phyloP scores from a whole-genome alignment of 257 asterid genomes.

The Sherardia arvensis region DNA sequence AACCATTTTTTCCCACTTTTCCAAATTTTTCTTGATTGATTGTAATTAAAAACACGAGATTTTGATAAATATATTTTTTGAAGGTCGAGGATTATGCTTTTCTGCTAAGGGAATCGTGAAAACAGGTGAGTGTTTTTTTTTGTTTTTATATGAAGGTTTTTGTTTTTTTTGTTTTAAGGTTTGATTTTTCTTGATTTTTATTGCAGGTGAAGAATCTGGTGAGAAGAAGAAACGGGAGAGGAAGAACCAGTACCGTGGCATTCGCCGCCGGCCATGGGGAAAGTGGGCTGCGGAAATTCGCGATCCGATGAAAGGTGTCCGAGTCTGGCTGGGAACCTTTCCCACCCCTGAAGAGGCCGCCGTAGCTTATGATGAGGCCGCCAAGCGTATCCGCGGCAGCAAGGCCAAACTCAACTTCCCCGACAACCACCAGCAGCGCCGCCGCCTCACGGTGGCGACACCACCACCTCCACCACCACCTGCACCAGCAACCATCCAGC shows the following conservation, averaged over 20 bases:
- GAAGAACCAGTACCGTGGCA: constrained; percentile 67
- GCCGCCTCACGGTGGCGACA: neutral
- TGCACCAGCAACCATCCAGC: neutral
- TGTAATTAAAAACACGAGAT: too few relatives aligned
- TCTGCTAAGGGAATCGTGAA: neutral
- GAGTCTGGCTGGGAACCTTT: constrained; percentile 87
- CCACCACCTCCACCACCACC: constrained; percentile 7
- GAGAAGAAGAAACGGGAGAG: constrained; percentile 13
- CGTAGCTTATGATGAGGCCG: constrained; percentile 67
- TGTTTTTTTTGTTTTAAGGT: too few relatives aligned
- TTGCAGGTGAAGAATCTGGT: neutral
- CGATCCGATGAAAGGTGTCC: constrained; percentile 55
- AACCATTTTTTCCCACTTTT: too few relatives aligned
- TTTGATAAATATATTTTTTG: too few relatives aligned
- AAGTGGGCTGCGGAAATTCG: constrained; percentile 96
- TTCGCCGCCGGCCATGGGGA: constrained; percentile 88
- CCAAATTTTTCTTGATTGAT: too few relatives aligned
- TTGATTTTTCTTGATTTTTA: neutral
- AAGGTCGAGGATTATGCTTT: too few relatives aligned
- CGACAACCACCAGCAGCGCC: constrained; percentile 16
- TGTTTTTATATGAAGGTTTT: too few relatives aligned
- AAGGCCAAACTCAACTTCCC: constrained; percentile 85
- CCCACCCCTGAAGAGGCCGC: constrained; percentile 68
- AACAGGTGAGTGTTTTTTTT: neutral
- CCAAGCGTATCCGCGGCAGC: constrained; percentile 62